Percentiles rank a stretch among this genome's conserved stretches.
phyloP scores from a whole-genome alignment of 2,329 filamentous ascomycete genomes.

The Sclerotinia borealis region DNA sequence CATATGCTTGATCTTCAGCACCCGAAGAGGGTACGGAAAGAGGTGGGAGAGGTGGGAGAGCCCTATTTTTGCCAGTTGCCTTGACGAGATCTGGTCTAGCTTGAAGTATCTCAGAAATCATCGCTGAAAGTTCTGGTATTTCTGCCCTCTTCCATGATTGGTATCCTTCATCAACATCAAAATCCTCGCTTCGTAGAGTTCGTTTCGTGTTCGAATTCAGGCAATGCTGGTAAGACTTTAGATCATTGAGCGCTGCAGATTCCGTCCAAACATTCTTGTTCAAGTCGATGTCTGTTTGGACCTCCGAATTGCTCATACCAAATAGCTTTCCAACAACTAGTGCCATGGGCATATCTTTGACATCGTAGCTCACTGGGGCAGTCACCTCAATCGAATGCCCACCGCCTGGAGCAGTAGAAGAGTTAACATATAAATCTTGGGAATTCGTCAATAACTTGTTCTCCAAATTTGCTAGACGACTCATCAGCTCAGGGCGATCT shows the following conservation, averaged over 20 bases:
- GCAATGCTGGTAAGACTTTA: constrained; percentile 89
- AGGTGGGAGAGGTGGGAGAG: constrained; percentile 50
- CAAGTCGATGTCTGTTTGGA: constrained; percentile 81
- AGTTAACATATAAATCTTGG: constrained; percentile 70
- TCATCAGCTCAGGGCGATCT: constrained; percentile 78
- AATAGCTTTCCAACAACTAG: constrained; percentile 84
- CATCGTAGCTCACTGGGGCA: constrained; percentile 79
- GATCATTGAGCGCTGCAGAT: constrained; percentile 79
- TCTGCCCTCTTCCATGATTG: constrained; percentile 90
- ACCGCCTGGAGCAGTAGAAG: constrained; percentile 50
- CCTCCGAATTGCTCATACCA: constrained; percentile 68
- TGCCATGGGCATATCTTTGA: constrained; percentile 95
- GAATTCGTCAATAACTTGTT: constrained; percentile 92
- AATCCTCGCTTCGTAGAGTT: constrained; percentile 77
- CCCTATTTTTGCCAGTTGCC: constrained; percentile 44
- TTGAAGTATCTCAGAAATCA: constrained; percentile 87
- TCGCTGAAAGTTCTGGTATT: constrained; percentile 76
- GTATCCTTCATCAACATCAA: constrained; percentile 83
- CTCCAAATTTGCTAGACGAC: constrained; percentile 73
- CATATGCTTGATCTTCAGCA: constrained; percentile 39
- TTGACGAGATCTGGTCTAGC: constrained; percentile 81
- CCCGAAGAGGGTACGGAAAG: constrained; percentile 21
- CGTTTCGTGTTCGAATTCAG: constrained; percentile 71
- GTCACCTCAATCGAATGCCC: constrained; percentile 68
- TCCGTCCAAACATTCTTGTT: constrained; percentile 82